A percentile compares a stretch with the other conserved stretches of the same genome.
Conservation (phyloP, 345 rosid genomes). For the Brassica cretica region DNA sequence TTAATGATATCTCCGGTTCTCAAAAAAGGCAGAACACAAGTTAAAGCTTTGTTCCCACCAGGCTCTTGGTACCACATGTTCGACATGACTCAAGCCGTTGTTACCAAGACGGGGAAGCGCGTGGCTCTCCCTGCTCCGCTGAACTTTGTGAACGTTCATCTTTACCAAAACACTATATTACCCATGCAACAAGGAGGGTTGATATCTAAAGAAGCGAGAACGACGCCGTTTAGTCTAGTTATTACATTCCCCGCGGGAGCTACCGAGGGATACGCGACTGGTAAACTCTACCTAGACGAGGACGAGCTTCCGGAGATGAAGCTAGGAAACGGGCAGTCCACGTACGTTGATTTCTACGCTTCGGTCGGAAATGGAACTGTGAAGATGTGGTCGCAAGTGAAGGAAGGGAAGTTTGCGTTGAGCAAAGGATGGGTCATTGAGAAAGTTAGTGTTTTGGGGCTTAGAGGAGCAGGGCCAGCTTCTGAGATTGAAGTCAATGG, state of each 20-base stretch:
- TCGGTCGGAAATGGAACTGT: constrained; percentile 56
- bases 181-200: constrained; percentile 95
- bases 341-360: constrained; percentile 65
- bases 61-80: constrained; percentile 91
- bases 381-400: constrained; percentile 82
- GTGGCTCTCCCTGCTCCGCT: constrained; percentile 75
- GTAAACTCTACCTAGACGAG: constrained; percentile 68
- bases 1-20: constrained; percentile 95
- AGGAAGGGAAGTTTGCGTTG: constrained; percentile 71
- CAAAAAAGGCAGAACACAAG: constrained; percentile 64
- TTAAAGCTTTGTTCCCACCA: constrained; percentile 81
- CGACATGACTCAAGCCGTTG: constrained; percentile 60
- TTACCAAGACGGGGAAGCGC: constrained; percentile 52
- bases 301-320: constrained; percentile 95
- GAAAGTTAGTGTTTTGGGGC: constrained; percentile 69
- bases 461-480: constrained; percentile 47
- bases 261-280: constrained; percentile 65
- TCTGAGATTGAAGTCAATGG: constrained; percentile 58
- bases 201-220: constrained; percentile 78
- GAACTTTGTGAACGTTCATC: constrained; percentile 77
- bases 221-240: constrained; percentile 75
- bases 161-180: constrained; percentile 73
- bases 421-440: constrained; percentile 72
- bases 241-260: constrained; percentile 77
- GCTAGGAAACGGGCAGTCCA: constrained; percentile 68